phyloP scores from a whole-genome alignment of 1,139 yeast species.

The Protomyces inouyei region DNA sequence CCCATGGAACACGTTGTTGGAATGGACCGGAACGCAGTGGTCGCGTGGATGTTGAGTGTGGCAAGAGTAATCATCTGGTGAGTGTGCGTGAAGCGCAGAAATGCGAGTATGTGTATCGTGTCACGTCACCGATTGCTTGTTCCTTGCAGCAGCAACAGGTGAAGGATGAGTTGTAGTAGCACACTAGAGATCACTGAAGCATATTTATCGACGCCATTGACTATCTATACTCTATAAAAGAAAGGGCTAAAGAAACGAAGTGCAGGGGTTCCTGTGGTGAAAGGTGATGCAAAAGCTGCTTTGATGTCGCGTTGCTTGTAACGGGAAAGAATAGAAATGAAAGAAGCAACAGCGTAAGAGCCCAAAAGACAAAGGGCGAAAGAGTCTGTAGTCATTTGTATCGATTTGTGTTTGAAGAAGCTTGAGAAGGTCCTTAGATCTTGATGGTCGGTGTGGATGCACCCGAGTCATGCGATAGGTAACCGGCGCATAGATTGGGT shows the following conservation, averaged over 20 bases:
- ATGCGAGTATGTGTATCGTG: constrained; percentile 66
- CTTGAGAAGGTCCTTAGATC: background rate
- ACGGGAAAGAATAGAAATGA: no score
- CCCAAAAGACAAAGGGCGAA: no score
- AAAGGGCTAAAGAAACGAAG: background rate
- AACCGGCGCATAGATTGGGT: background rate
- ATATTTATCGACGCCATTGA: background rate
- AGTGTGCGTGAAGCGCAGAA: constrained; percentile 82
- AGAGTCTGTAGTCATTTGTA: no score
- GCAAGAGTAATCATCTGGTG: constrained; percentile 51
- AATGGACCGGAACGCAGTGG: constrained; percentile 85
- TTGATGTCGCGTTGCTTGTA: background rate
- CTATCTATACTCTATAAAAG: background rate
- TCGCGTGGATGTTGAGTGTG: constrained; percentile 62
- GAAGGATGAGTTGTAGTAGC: background rate
- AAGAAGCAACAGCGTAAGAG: no score
- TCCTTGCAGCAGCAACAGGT: constrained; percentile 25
- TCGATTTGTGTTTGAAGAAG: no score
- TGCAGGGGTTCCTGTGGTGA: background rate
- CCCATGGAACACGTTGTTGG: constrained; percentile 84
- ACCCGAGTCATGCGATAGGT: background rate
- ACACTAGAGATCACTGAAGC: background rate
- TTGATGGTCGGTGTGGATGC: background rate
- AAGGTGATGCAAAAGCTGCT: background rate
- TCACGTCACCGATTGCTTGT: constrained; percentile 71